These are phyloP conservation scores for Stylosanthes scabra DNA, from an alignment of 331 rosid species.

Conservation along the genomic window DNA sequence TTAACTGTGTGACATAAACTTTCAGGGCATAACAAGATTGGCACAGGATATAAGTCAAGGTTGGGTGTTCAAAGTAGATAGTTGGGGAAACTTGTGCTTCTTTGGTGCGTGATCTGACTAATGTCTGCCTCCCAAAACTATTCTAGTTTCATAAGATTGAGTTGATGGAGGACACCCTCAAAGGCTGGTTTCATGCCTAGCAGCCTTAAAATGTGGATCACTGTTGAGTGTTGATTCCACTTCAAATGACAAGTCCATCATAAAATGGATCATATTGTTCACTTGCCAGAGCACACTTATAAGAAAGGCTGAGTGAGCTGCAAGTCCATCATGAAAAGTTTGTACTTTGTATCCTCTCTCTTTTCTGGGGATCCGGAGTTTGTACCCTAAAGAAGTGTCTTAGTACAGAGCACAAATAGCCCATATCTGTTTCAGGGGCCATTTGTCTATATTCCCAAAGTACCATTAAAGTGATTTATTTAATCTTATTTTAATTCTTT, in stretches of 20 bases:
- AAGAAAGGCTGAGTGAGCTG: conserved; percentile 32
- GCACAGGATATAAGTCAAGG: conserved; percentile 13
- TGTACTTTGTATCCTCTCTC: conserved; percentile 2
- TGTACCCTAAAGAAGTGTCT: not conserved
- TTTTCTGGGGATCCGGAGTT: not conserved
- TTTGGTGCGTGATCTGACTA: conserved; percentile 31
- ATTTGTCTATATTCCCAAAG: too few relatives aligned
- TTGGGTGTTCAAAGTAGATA: conserved; percentile 32
- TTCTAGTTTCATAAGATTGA: conserved; percentile 24
- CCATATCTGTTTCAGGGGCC: too few relatives aligned
- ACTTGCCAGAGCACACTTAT: conserved; percentile 17
- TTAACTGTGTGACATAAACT: conserved; percentile 18
- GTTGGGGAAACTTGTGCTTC: not conserved
- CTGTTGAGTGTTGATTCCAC: conserved; percentile 22
- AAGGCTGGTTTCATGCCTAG: conserved; percentile 35
- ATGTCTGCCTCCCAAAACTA: conserved; percentile 22
- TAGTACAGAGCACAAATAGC: too few relatives aligned
- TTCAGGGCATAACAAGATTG: conserved; percentile 44
- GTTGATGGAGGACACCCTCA: conserved; percentile 38
- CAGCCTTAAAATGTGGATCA: conserved; percentile 37
- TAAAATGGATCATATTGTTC: conserved; percentile 25
- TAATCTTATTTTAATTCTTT: too few relatives aligned
- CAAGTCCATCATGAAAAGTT: conserved; percentile 15
- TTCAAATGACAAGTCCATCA: conserved; percentile 21
- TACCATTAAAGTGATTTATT: too few relatives aligned